Conservation (phyloP, 768 basidiomycete genomes). For the Russula earlei region DNA sequence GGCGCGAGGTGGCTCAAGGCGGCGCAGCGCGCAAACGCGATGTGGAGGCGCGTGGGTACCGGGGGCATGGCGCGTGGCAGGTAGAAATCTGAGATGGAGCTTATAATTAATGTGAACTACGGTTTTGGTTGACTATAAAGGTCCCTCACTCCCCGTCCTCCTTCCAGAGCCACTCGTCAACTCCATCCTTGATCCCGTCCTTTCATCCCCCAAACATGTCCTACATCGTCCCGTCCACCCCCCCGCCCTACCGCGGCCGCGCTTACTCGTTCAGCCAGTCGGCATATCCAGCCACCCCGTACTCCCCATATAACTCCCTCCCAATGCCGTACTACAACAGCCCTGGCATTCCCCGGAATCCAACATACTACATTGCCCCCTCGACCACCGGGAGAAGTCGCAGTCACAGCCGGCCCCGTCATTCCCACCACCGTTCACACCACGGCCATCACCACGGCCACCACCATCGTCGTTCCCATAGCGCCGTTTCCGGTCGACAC, state of each 20-base stretch:
- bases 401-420: slow-evolving; percentile 19
- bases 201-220: slow-evolving; percentile 8
- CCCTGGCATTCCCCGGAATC: not conserved
- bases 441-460: slow-evolving; percentile 9
- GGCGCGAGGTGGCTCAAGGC: not conserved
- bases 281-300: slow-evolving; percentile 21
- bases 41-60: not conserved
- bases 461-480: slow-evolving; percentile 10
- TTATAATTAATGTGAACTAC: not conserved
- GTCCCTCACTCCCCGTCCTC: not conserved
- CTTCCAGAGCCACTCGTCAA: not conserved
- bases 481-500: slow-evolving; percentile 3
- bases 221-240: slow-evolving; percentile 24
- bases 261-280: slow-evolving; percentile 21
- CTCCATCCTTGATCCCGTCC: not conserved
- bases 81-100: not conserved
- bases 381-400: slow-evolving; percentile 17
- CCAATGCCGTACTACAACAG: slow-evolving; percentile 6
- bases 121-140: slow-evolving; percentile 1
- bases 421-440: slow-evolving; percentile 7
- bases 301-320: slow-evolving; percentile 15
- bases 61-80: not conserved
- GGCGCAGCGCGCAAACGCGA: too few relatives aligned
- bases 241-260: slow-evolving; percentile 19
- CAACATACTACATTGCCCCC: slow-evolving; percentile 17